A percentile compares a stretch with the other conserved stretches of the same genome.
phyloP scores from a whole-genome alignment of 2,329 filamentous ascomycete genomes.

The Arthrobotrys conoides region DNA sequence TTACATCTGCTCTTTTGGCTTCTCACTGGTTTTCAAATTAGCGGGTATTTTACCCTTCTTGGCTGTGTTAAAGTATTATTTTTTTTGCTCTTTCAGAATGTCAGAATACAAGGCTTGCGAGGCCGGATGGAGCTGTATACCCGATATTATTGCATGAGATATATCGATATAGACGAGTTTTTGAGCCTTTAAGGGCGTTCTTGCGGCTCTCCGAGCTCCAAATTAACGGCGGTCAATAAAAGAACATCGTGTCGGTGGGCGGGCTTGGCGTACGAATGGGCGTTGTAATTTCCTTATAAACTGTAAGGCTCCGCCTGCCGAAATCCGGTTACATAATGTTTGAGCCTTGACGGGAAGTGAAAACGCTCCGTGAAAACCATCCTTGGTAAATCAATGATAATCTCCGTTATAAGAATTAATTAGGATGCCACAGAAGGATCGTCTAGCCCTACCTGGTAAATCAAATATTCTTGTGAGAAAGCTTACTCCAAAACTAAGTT shows the following conservation, averaged over 20 bases:
- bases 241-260: not conserved
- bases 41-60: constrained; percentile 34
- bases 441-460: not conserved
- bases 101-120: constrained; percentile 9
- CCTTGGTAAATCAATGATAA: constrained; percentile 5
- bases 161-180: not conserved
- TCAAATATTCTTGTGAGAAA: not conserved
- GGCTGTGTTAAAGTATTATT: constrained; percentile 35
- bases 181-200: not conserved
- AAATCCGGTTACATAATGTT: constrained; percentile 16
- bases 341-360: constrained; percentile 10
- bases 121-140: constrained; percentile 10
- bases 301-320: constrained; percentile 3
- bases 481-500: too few species aligned
- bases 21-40: not conserved
- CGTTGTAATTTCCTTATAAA: not conserved
- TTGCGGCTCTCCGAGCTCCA: constrained; percentile 14
- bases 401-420: constrained; percentile 4
- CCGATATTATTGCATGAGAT: constrained; percentile 4
- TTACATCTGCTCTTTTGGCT: constrained; percentile 5
- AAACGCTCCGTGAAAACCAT: constrained; percentile 19
- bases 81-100: constrained; percentile 1
- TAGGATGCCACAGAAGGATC: not conserved
- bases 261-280: not conserved
- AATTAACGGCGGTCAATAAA: too few species aligned